phyloP scores from a whole-genome alignment of 2,329 filamentous ascomycete species.

The Penicillium sp. region DNA sequence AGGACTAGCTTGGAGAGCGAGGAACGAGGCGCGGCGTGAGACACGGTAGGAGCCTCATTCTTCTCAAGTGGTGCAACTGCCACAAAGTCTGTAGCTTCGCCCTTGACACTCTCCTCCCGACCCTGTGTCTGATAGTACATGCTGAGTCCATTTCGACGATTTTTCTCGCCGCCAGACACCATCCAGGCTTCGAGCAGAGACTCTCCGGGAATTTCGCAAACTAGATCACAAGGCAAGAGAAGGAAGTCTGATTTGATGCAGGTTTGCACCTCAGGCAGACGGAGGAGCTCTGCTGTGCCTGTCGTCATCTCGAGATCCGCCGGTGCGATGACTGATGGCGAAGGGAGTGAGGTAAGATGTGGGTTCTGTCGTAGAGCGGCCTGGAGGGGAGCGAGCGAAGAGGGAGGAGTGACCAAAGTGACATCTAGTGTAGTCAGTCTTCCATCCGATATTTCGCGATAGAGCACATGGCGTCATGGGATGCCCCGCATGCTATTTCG shows the following conservation, averaged over 20 bases:
- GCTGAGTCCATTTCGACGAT: conserved; percentile 73
- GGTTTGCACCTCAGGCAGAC: conserved; percentile 76
- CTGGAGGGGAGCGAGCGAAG: conserved; percentile 44
- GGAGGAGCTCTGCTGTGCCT: conserved; percentile 83
- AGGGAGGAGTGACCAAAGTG: conserved; percentile 48
- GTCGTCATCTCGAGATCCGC: conserved; percentile 74
- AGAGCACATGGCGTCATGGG: background rate
- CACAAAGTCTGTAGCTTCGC: conserved; percentile 90
- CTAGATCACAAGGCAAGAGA: conserved; percentile 86
- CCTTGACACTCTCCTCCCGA: conserved; percentile 70
- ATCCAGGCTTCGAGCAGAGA: conserved; percentile 88
- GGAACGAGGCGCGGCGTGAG: conserved; percentile 2
- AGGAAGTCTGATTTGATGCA: conserved; percentile 82
- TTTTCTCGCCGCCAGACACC: conserved; percentile 62
- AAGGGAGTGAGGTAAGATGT: conserved; percentile 49
- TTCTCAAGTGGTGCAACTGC: conserved; percentile 67
- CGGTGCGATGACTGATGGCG: conserved; percentile 72
- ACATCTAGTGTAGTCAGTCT: conserved; percentile 37
- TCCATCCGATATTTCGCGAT: conserved; percentile 2
- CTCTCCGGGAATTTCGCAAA: conserved; percentile 84
- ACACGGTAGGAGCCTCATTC: conserved; percentile 39
- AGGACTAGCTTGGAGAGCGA: conserved; percentile 74
- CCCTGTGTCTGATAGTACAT: conserved; percentile 89
- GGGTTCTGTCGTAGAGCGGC: conserved; percentile 50
- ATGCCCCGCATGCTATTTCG: background rate